phyloP scores from a whole-genome alignment of 257 asterid species.

The Rehmannia glutinosa region DNA sequence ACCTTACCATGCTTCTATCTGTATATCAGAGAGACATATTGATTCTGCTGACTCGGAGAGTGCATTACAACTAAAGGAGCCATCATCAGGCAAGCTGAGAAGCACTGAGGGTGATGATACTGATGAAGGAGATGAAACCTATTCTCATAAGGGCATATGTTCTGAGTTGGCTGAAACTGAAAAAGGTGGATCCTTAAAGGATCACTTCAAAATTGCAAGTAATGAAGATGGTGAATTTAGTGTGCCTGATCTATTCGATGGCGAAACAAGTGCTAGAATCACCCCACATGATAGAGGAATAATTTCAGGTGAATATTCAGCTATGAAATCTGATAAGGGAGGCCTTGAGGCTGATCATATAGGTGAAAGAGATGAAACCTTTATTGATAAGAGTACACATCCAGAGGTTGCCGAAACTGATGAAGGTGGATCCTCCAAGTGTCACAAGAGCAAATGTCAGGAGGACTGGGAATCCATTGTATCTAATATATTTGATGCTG shows the following conservation, averaged over 20 bases:
- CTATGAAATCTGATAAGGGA: not conserved
- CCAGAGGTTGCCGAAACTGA: conserved; percentile 9
- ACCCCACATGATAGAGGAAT: conserved; percentile 13
- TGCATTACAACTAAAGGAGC: not conserved
- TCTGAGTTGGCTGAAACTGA: conserved; percentile 21
- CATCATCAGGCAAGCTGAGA: conserved; percentile 6
- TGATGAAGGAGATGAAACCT: conserved; percentile 9
- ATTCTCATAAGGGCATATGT: not conserved
- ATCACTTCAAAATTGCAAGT: not conserved
- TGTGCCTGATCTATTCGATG: conserved; percentile 12
- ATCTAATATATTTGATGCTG: conserved; percentile 15
- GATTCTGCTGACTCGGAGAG: conserved; percentile 1
- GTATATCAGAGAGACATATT: conserved; percentile 11
- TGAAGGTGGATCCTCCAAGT: conserved; percentile 15
- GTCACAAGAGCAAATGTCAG: not conserved
- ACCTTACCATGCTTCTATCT: conserved; percentile 11
- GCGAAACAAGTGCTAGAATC: conserved; percentile 14
- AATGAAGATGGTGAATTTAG: not conserved
- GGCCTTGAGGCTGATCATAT: conserved; percentile 2
- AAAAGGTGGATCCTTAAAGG: conserved; percentile 7
- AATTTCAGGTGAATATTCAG: not conserved
- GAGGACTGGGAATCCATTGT: conserved; percentile 6
- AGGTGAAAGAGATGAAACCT: not conserved
- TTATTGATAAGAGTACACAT: not conserved
- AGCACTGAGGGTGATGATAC: conserved; percentile 7